Evolutionary conservation across 2,329 filamentous ascomycete genomes (phyloP), one percentile per base, ranked within the genome.

Genomic region (Aspergillus sp.): DNA sequence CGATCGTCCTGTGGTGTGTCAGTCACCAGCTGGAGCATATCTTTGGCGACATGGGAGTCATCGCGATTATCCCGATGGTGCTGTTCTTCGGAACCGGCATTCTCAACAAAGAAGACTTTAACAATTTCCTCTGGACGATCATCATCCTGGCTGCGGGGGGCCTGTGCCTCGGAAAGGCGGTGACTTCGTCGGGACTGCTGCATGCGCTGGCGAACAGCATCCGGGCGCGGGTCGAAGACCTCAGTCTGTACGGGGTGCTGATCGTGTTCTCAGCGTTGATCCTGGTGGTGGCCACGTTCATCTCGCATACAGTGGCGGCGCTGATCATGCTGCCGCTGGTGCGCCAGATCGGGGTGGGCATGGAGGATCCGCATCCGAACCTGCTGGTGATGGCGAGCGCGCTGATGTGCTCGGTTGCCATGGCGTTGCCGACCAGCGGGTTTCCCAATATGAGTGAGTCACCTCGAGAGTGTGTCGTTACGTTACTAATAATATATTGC

Each of bases 41-140:
- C 0, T 97, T 99, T 66, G 94, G 94, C 50, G 93, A 99, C 68
- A 99, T 99, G 94, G 94, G 94, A 49, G 92, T 99, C 49, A 89
- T 99, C 40, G 95, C 94, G 53, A 96, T 99, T 67, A 91, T 99
- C 55, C 94, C 94, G 5, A 88, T 99, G 47, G 88, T 96, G 3
- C 80, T 97, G 40, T 99, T 99, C 81, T 99, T 99, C 64, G 94
- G 94, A 50, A 92, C 91, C 2, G 94, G 94, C 10, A 93, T 97
- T 60, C 80, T 99, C 29, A 97, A 92, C 45, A 99, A 97, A 75
- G 94, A 97, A 74, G 94, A 99, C 75, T 99, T 99, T 71, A 99
- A 99, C 79, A 99, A 99, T 73, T 99, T 99, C 73, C 88, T 97
- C 36, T 99, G 94, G 94, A 99, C 95, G 17, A 99, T 99, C 73